Percentiles rank a stretch among this genome's conserved stretches.
Evolutionary conservation across 2,329 filamentous ascomycete genomes (phyloP).

Genomic region (Epichloe hybrida): DNA sequence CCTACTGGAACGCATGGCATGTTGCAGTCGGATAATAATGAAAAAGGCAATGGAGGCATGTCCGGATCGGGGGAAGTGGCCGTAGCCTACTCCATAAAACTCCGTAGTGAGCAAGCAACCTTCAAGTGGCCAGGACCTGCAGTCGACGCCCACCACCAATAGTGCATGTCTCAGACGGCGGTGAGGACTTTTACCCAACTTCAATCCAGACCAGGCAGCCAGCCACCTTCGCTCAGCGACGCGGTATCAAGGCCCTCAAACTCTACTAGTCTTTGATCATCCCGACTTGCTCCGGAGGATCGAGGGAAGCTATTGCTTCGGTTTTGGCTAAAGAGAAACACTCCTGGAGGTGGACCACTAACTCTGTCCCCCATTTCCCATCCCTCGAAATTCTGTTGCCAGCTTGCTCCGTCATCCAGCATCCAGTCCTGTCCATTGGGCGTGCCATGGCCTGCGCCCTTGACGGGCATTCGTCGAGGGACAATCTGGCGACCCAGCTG

Average conservation of each 20-base stretch:
- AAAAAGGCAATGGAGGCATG: background rate
- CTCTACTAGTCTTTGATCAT: slow-evolving; percentile 12
- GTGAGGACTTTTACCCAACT: background rate
- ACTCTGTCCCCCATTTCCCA: slow-evolving; percentile 29
- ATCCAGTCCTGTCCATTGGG: slow-evolving; percentile 43
- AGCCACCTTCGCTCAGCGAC: slow-evolving; percentile 19
- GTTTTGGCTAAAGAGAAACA: slow-evolving; percentile 18
- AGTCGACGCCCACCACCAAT: background rate
- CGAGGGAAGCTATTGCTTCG: slow-evolving; percentile 7
- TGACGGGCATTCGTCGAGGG: background rate
- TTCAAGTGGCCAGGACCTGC: background rate
- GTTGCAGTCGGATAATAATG: background rate
- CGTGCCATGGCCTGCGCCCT: slow-evolving; percentile 11
- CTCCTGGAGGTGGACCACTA: slow-evolving; percentile 11
- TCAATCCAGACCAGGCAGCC: slow-evolving; percentile 24
- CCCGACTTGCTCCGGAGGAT: slow-evolving; percentile 1
- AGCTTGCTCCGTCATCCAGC: slow-evolving; percentile 41
- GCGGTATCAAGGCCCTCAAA: slow-evolving; percentile 19
- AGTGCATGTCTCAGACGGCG: no score
- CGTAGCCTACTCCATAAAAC: no score
- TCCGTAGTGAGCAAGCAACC: background rate
- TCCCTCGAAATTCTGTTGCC: slow-evolving; percentile 43
- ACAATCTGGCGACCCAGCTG: slow-evolving; percentile 11
- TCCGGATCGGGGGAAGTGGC: background rate
- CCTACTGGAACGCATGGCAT: background rate